phyloP scores from a whole-genome alignment of 2,329 filamentous ascomycete genomes.

The Clarireedia monteithiana region DNA sequence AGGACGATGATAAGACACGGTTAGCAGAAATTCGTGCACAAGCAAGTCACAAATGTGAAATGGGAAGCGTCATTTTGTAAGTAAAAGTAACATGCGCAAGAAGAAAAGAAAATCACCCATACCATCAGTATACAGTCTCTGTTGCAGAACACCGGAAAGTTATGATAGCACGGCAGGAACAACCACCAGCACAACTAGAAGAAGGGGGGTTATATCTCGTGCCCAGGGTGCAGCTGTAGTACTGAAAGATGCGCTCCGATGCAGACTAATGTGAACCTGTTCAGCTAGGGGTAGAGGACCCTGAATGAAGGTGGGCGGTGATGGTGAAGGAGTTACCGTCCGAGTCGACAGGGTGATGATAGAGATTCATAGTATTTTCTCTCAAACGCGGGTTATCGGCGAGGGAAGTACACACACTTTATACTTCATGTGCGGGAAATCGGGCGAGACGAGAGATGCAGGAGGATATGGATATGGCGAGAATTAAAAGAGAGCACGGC shows the following conservation, averaged over 20 bases:
- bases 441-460: background rate
- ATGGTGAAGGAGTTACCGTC: background rate
- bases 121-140: background rate
- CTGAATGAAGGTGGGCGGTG: background rate
- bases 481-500: no score
- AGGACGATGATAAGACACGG: background rate
- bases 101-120: background rate
- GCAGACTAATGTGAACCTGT: background rate
- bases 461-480: background rate
- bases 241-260: background rate
- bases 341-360: background rate
- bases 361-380: constrained; percentile 5
- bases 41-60: background rate
- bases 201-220: background rate
- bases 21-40: background rate
- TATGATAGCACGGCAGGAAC: background rate
- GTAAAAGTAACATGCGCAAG: no score
- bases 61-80: background rate
- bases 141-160: background rate
- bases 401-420: background rate
- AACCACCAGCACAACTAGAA: background rate
- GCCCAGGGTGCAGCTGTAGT: no score
- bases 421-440: background rate
- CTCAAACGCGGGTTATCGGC: background rate
- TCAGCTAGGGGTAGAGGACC: background rate